Evolutionary conservation across 352 stramenopile species (phyloP).

Genomic region (Phytophthora pinifolia): DNA sequence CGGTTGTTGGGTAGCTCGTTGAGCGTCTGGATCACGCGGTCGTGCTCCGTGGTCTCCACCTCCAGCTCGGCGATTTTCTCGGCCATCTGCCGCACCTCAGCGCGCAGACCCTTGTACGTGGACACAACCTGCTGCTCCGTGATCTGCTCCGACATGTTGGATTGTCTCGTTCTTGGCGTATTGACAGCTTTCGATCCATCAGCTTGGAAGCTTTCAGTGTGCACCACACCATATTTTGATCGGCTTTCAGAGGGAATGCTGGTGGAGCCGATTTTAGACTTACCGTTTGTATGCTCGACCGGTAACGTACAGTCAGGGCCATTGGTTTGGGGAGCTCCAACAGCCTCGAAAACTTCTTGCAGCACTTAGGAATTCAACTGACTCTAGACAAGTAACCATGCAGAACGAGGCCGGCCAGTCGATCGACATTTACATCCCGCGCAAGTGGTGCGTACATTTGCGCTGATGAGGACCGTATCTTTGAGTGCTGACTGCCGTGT

Average conservation of each 20-base stretch:
- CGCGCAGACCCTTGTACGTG: constrained; percentile 86
- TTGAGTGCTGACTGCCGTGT: constrained; percentile 2
- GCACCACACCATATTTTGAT: constrained; percentile 10
- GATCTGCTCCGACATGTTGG: constrained; percentile 55
- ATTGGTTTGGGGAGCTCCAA: constrained; percentile 50
- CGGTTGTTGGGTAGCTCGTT: constrained; percentile 64
- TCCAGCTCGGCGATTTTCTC: constrained; percentile 88
- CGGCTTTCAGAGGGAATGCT: constrained; percentile 3
- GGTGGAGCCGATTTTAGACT: constrained; percentile 20
- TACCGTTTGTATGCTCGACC: constrained; percentile 53
- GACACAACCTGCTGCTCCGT: constrained; percentile 86
- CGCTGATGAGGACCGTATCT: no score
- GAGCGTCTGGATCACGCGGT: constrained; percentile 84
- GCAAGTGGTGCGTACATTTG: constrained; percentile 90
- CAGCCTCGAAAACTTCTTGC: not conserved
- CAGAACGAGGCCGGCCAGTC: constrained; percentile 97
- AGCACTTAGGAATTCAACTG: constrained; percentile 67
- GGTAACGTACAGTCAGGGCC: constrained; percentile 84
- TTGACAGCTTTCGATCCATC: constrained; percentile 1
- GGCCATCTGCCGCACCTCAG: constrained; percentile 78
- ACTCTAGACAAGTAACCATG: constrained; percentile 87
- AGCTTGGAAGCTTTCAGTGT: constrained; percentile 7
- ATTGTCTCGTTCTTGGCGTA: constrained; percentile 3
- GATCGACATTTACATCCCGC: constrained; percentile 98
- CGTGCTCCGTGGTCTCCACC: constrained; percentile 81